Conservation (phyloP, 2,329 filamentous ascomycete species). For the Monosporascus sp. region DNA sequence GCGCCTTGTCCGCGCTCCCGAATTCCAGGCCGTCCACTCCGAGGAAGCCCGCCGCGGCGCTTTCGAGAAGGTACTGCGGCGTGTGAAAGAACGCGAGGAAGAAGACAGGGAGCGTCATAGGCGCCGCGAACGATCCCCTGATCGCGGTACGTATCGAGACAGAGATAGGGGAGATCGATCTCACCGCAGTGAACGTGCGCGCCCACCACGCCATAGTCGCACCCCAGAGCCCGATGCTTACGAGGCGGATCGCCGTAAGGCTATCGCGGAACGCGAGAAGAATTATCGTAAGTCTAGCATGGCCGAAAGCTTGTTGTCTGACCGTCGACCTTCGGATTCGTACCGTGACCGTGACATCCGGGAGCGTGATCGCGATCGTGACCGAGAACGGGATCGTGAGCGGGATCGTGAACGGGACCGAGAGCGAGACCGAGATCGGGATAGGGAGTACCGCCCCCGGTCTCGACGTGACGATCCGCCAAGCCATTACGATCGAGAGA, state of each 20-base stretch:
- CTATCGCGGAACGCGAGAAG: constrained; percentile 88
- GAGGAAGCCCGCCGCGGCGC: constrained; percentile 79
- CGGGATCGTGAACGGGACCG: constrained; percentile 38
- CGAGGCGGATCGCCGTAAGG: constrained; percentile 90
- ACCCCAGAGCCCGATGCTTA: constrained; percentile 92
- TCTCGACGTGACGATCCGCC: constrained; percentile 56
- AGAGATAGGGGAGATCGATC: constrained; percentile 57
- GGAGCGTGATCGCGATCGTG: constrained; percentile 33
- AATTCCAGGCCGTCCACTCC: constrained; percentile 76
- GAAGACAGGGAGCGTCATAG: constrained; percentile 66
- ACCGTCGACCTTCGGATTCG: constrained; percentile 46
- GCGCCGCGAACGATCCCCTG: constrained; percentile 53
- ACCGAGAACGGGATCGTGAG: constrained; percentile 36
- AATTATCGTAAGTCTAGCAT: constrained; percentile 80
- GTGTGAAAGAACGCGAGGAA: constrained; percentile 86
- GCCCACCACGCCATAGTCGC: constrained; percentile 64
- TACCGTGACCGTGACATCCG: constrained; percentile 36
- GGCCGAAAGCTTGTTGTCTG: constrained; percentile 58
- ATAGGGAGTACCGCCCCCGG: constrained; percentile 41
- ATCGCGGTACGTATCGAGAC: constrained; percentile 52
- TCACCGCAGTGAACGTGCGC: constrained; percentile 51
- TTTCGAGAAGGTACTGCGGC: constrained; percentile 88
- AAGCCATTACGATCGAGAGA: constrained; percentile 76
- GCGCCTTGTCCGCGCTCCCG: constrained; percentile 73
- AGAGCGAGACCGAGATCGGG: constrained; percentile 32